Conservation (phyloP, 495 filamentous ascomycete species). For the Penicillium chermesinum region DNA sequence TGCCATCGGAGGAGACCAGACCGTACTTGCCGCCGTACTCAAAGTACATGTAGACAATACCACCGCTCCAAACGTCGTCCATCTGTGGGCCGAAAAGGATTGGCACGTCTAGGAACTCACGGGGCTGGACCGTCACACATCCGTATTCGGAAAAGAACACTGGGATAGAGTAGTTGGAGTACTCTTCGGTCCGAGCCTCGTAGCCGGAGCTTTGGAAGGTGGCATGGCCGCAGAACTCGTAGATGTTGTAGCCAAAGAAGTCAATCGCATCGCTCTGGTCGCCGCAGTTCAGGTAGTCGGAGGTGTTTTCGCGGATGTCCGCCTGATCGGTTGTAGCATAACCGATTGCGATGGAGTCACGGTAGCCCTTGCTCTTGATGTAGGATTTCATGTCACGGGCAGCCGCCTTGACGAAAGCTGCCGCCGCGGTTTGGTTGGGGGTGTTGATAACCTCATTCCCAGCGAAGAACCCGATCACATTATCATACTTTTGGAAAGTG, state of each 20-base stretch:
- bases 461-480: constrained; percentile 89
- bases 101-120: constrained; percentile 75
- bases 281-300: constrained; percentile 89
- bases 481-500: constrained; percentile 66
- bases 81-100: constrained; percentile 76
- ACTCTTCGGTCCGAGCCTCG: constrained; percentile 70
- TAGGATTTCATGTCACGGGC: constrained; percentile 85
- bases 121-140: constrained; percentile 73
- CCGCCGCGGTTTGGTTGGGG: constrained; percentile 63
- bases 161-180: constrained; percentile 77
- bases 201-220: constrained; percentile 66
- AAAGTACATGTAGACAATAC: constrained; percentile 65
- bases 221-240: constrained; percentile 90
- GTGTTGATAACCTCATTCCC: constrained; percentile 92
- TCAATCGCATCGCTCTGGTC: constrained; percentile 62
- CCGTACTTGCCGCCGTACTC: constrained; percentile 66
- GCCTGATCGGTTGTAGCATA: constrained; percentile 90
- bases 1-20: constrained; percentile 58
- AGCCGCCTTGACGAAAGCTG: constrained; percentile 91
- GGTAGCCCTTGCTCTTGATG: constrained; percentile 69
- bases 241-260: constrained; percentile 98
- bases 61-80: constrained; percentile 81
- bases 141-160: constrained; percentile 97
- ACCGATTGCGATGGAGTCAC: constrained; percentile 70
- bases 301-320: constrained; percentile 67